These are phyloP conservation scores for Claviceps sp. DNA, from an alignment of 2,329 filamentous ascomycete species.

Conservation along the genomic window DNA sequence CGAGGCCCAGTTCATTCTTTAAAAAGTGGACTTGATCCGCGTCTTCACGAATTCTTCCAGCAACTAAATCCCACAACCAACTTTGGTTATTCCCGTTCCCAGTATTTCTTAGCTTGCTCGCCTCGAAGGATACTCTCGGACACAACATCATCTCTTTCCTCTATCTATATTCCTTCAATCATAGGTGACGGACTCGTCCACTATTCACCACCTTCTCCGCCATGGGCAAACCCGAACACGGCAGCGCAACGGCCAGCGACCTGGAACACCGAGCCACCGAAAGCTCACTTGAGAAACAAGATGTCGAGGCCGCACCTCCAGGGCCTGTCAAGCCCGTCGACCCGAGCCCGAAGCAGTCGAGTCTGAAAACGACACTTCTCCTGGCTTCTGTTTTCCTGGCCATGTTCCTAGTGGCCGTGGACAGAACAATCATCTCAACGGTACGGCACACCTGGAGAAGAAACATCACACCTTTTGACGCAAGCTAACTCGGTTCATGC, in stretches of 20 bases:
- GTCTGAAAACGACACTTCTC: background rate
- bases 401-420: background rate
- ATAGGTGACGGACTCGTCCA: background rate
- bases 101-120: no score
- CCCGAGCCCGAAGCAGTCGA: background rate
- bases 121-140: no score
- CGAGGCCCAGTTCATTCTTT: no score
- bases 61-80: no score
- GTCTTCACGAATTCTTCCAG: no score
- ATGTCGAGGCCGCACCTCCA: background rate
- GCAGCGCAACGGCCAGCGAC: background rate
- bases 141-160: no score
- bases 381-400: background rate
- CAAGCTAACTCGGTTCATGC: background rate
- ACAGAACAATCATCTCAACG: conserved; percentile 1
- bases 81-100: no score
- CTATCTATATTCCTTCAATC: no score
- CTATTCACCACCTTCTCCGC: background rate
- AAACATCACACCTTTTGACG: background rate
- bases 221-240: background rate
- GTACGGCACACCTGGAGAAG: background rate
- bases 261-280: background rate
- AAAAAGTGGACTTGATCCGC: no score
- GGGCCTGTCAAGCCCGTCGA: background rate
- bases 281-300: background rate